These are phyloP conservation scores for Raddia guianensis DNA, from an alignment of 176 grass and related monocot genomes.

Conservation along the genomic window DNA sequence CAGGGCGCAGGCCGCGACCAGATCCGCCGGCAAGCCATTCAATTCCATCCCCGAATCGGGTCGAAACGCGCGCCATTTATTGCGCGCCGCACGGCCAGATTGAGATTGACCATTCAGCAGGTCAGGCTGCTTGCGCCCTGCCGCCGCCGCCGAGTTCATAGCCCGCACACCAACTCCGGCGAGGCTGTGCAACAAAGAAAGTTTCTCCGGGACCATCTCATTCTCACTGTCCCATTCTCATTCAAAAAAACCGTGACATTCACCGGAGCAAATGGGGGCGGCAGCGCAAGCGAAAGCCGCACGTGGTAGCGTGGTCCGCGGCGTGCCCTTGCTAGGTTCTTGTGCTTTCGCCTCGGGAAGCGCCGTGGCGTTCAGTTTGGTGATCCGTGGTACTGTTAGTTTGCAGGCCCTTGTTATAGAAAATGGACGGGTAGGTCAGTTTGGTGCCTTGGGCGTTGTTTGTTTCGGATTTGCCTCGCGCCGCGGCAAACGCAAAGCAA, in stretches of 20 bases:
- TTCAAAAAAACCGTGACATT: not conserved
- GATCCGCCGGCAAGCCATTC: constrained; percentile 20
- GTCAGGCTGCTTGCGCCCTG: too few relatives aligned
- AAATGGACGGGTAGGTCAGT: not conserved
- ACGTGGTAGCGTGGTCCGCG: too few relatives aligned
- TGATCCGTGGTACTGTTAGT: too few relatives aligned
- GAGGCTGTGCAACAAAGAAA: not conserved
- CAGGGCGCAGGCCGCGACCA: not conserved
- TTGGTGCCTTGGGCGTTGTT: too few relatives aligned
- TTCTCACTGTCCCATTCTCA: not conserved
- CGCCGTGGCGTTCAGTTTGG: too few relatives aligned
- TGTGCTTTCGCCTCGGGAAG: too few relatives aligned
- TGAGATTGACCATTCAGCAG: not conserved
- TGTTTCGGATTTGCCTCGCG: too few relatives aligned
- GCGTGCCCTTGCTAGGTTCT: too few relatives aligned
- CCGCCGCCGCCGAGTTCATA: not conserved
- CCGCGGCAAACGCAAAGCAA: too few relatives aligned
- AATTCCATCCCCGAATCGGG: not conserved
- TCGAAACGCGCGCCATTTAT: not conserved
- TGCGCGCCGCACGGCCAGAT: not conserved
- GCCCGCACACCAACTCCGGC: not conserved
- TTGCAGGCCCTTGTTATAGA: too few relatives aligned
- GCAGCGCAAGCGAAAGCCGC: not conserved
- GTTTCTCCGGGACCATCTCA: not conserved
- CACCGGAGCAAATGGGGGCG: too few relatives aligned